These are phyloP conservation scores for Cubamyces sp. DNA, from an alignment of 768 basidiomycete genomes.

Conservation along the genomic window DNA sequence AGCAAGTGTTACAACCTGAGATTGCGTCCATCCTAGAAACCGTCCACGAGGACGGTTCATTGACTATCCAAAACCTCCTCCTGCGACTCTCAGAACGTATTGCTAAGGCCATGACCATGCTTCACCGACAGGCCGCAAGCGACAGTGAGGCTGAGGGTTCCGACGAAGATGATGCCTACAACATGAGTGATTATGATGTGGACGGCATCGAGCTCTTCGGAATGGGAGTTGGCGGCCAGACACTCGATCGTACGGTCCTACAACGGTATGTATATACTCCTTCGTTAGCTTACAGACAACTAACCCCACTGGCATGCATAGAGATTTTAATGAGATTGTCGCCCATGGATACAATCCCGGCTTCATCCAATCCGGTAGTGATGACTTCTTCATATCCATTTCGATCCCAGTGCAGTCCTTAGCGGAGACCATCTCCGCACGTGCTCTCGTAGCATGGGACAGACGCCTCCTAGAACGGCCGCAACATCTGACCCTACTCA, in stretches of 20 bases:
- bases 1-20: constrained; percentile 47
- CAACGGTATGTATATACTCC: constrained; percentile 26
- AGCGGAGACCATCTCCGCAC: constrained; percentile 57
- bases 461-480: constrained; percentile 58
- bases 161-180: constrained; percentile 39
- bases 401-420: constrained; percentile 59
- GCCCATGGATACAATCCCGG: constrained; percentile 63
- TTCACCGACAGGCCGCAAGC: constrained; percentile 4
- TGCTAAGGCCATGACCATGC: constrained; percentile 29
- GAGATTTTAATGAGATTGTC: constrained; percentile 65
- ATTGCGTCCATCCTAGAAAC: constrained; percentile 49
- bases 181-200: constrained; percentile 6
- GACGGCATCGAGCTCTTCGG: constrained; percentile 10
- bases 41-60: constrained; percentile 46
- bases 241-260: constrained; percentile 23
- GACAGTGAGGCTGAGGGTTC: constrained; percentile 39
- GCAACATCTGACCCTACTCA: constrained; percentile 66
- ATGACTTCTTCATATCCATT: constrained; percentile 58
- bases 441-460: constrained; percentile 78
- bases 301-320: constrained; percentile 32
- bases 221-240: neutral
- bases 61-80: constrained; percentile 50
- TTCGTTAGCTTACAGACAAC: too few species aligned
- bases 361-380: constrained; percentile 50
- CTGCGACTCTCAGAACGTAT: constrained; percentile 45